phyloP scores from a whole-genome alignment of 129 eudicot genomes.

The Logfia minima region DNA sequence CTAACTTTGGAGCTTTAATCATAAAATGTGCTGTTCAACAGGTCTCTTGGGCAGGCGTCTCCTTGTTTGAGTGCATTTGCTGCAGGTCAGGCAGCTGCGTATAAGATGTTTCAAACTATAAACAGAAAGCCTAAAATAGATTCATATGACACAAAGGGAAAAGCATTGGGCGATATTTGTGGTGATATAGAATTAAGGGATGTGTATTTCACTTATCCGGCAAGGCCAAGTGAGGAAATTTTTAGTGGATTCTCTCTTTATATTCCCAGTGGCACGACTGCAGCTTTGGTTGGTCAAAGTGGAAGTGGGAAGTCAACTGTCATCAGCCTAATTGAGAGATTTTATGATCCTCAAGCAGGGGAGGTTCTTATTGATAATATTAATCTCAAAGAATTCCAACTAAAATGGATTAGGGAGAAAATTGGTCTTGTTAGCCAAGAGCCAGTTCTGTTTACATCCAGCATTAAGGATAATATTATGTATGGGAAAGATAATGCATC shows the following conservation, averaged over 20 bases:
- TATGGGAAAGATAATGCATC: slow-evolving; percentile 70
- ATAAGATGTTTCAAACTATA: slow-evolving; percentile 68
- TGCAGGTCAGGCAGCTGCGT: slow-evolving; percentile 74
- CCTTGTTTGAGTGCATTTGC: slow-evolving; percentile 75
- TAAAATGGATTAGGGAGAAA: slow-evolving; percentile 76
- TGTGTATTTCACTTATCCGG: slow-evolving; percentile 66
- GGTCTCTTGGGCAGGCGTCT: slow-evolving; percentile 73
- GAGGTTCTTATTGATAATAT: slow-evolving; percentile 64
- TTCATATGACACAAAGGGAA: slow-evolving; percentile 46
- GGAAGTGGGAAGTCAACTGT: slow-evolving; percentile 92
- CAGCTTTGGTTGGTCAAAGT: slow-evolving; percentile 85
- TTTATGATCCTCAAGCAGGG: slow-evolving; percentile 78
- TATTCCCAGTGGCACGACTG: slow-evolving; percentile 58
- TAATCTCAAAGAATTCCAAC: slow-evolving; percentile 48
- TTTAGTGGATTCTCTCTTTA: slow-evolving; percentile 57
- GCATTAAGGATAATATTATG: slow-evolving; percentile 72
- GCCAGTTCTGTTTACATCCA: slow-evolving; percentile 65
- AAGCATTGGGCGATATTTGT: slow-evolving; percentile 37
- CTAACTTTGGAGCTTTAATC: too few relatives aligned
- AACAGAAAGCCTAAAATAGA: slow-evolving; percentile 57
- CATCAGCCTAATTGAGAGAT: slow-evolving; percentile 65
- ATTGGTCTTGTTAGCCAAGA: slow-evolving; percentile 89
- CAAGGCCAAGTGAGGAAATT: slow-evolving; percentile 67
- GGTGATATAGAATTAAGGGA: slow-evolving; percentile 72
- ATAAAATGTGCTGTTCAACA: slow-evolving; percentile 10